These are phyloP conservation scores for Leccinellum luteum DNA, from an alignment of 768 basidiomycete genomes.

Conservation along the genomic window DNA sequence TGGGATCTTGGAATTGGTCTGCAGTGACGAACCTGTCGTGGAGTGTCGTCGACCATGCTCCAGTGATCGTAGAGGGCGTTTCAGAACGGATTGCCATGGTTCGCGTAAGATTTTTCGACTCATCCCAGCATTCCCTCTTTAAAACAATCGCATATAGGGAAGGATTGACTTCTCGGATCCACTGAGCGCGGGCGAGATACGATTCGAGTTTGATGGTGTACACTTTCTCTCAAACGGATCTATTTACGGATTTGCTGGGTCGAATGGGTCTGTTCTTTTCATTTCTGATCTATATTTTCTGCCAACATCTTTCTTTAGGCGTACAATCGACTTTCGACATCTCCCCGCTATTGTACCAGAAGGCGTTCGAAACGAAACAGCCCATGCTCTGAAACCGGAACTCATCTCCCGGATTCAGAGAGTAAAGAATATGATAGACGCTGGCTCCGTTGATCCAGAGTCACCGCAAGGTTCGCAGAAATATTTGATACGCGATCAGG, in stretches of 20 bases:
- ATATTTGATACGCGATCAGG: background rate
- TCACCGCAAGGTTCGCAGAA: slow-evolving; percentile 29
- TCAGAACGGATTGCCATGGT: slow-evolving; percentile 54
- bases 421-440: slow-evolving; percentile 60
- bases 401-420: slow-evolving; percentile 56
- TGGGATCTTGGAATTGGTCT: slow-evolving; percentile 72
- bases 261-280: slow-evolving; percentile 47
- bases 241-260: slow-evolving; percentile 72
- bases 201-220: slow-evolving; percentile 73
- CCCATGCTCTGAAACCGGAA: slow-evolving; percentile 56
- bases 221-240: slow-evolving; percentile 73
- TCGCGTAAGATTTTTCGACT: slow-evolving; percentile 48
- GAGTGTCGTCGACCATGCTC: slow-evolving; percentile 61
- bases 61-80: slow-evolving; percentile 36
- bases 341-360: slow-evolving; percentile 67
- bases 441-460: slow-evolving; percentile 62
- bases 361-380: slow-evolving; percentile 53
- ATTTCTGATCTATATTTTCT: background rate
- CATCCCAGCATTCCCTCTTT: slow-evolving; percentile 2
- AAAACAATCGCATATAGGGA: slow-evolving; percentile 44
- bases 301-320: slow-evolving; percentile 35
- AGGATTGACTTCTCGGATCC: slow-evolving; percentile 64
- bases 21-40: slow-evolving; percentile 58
- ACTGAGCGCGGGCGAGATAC: slow-evolving; percentile 52
- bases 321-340: slow-evolving; percentile 59